phyloP scores from a whole-genome alignment of 106 monocot genomes.

The Vanilla planifolia region DNA sequence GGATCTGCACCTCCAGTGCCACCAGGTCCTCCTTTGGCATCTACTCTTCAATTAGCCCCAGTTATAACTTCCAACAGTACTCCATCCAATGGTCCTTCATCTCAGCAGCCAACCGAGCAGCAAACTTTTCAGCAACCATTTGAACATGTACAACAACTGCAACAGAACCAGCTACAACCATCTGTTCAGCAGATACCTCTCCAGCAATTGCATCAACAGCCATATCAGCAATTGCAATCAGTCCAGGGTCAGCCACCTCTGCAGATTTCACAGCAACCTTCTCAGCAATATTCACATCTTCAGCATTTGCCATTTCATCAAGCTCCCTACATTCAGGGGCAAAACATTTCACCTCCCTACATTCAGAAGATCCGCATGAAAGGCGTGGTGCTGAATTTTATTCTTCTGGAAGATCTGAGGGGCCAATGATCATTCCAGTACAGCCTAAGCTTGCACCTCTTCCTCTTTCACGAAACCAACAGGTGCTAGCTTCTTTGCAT shows the following conservation, averaged over 20 bases:
- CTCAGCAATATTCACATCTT: slow-evolving; percentile 9
- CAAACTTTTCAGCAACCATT: slow-evolving; percentile 21
- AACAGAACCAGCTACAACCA: slow-evolving; percentile 12
- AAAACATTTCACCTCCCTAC: slow-evolving; percentile 16
- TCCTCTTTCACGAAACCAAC: slow-evolving; percentile 29
- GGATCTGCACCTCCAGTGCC: slow-evolving; percentile 21
- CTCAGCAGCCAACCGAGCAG: slow-evolving; percentile 14
- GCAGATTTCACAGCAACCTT: slow-evolving; percentile 11
- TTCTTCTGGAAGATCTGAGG: slow-evolving; percentile 21
- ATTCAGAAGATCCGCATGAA: slow-evolving; percentile 24
- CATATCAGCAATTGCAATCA: slow-evolving; percentile 24
- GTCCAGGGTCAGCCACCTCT: slow-evolving; percentile 11
- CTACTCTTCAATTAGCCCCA: slow-evolving; percentile 13
- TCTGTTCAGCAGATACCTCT: no score
- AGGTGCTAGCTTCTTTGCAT: slow-evolving; percentile 14
- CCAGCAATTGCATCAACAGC: slow-evolving; percentile 22
- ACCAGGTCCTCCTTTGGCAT: slow-evolving; percentile 20
- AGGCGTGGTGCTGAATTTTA: slow-evolving; percentile 20
- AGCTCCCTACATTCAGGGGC: slow-evolving; percentile 13
- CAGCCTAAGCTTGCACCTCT: slow-evolving; percentile 47
- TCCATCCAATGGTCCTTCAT: slow-evolving; percentile 11
- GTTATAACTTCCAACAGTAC: neutral
- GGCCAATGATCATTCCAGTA: slow-evolving; percentile 12
- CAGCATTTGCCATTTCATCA: slow-evolving; percentile 27
- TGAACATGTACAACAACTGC: slow-evolving; percentile 20